Evolutionary conservation across 1,284 basidiomycete genomes (phyloP).

Genomic region (Leccinum subfulvum): DNA sequence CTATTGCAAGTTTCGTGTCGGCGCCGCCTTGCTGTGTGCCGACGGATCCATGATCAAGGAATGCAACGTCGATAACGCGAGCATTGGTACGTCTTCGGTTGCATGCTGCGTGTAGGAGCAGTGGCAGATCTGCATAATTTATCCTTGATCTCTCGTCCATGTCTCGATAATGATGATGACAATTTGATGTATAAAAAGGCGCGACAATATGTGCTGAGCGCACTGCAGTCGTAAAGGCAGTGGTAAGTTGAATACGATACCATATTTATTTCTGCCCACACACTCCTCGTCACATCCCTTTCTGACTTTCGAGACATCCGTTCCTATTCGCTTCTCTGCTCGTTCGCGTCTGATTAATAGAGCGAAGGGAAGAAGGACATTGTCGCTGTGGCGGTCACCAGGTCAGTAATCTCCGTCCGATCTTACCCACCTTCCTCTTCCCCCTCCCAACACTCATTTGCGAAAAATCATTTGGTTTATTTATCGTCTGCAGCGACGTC

Average conservation of each 20-base stretch:
- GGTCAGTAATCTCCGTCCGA: neutral
- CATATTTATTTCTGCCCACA: neutral
- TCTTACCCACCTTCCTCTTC: neutral
- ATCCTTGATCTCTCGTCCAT: neutral
- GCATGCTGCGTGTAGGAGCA: neutral
- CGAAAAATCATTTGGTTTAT: neutral
- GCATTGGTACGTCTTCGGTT: slow-evolving; percentile 60
- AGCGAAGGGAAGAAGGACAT: slow-evolving; percentile 76
- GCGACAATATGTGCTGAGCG: slow-evolving; percentile 86
- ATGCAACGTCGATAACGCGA: slow-evolving; percentile 90
- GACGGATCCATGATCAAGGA: slow-evolving; percentile 78
- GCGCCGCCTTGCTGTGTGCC: slow-evolving; percentile 73
- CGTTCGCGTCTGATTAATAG: slow-evolving; percentile 38
- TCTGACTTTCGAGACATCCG: neutral
- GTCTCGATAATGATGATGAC: neutral
- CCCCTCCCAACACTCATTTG: neutral
- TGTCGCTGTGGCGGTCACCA: slow-evolving; percentile 35
- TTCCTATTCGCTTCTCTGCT: neutral
- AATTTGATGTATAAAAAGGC: slow-evolving; percentile 38
- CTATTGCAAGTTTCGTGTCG: slow-evolving; percentile 89
- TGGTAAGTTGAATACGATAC: slow-evolving; percentile 42
- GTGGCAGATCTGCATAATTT: neutral
- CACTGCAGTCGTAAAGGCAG: slow-evolving; percentile 84
- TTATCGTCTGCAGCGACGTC: slow-evolving; percentile 44
- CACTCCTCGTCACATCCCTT: neutral